These are phyloP conservation scores for Moricandia moricandioides DNA, from an alignment of 345 rosid species.

Conservation along the genomic window DNA sequence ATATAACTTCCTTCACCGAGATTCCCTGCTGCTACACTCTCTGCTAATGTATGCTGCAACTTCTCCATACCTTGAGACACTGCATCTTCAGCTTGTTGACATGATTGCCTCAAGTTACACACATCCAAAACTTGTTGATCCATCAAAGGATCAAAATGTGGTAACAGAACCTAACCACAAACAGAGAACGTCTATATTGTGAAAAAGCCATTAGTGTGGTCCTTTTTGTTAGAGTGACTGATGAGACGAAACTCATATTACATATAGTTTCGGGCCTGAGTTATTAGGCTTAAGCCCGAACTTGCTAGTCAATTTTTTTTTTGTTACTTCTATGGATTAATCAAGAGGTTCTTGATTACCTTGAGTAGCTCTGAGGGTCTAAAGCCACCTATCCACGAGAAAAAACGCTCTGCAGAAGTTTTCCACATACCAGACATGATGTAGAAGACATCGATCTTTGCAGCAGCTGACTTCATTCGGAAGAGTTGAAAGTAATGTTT, in stretches of 20 bases:
- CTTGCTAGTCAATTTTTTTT: too few species aligned
- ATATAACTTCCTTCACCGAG: conserved; percentile 53
- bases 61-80: conserved; percentile 91
- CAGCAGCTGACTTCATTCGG: conserved; percentile 71
- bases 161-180: too few species aligned
- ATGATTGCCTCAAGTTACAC: conserved; percentile 51
- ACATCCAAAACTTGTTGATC: conserved; percentile 58
- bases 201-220: too few species aligned
- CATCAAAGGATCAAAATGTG: conserved; percentile 45
- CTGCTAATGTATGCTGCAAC: conserved; percentile 69
- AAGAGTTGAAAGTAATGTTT: conserved; percentile 80
- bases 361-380: conserved; percentile 91
- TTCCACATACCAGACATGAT: conserved; percentile 89
- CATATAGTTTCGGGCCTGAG: too few species aligned
- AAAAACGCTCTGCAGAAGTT: conserved; percentile 83
- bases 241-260: too few species aligned
- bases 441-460: conserved; percentile 77
- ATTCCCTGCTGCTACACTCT: conserved; percentile 60
- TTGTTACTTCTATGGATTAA: neutral
- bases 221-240: too few species aligned
- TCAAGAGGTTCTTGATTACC: conserved; percentile 39
- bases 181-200: too few species aligned
- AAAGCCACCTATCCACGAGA: conserved; percentile 95
- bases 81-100: conserved; percentile 98
- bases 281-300: too few species aligned